Base-by-base conservation (phyloP, 257 asterid genomes). In the Sherardia arvensis region DNA sequence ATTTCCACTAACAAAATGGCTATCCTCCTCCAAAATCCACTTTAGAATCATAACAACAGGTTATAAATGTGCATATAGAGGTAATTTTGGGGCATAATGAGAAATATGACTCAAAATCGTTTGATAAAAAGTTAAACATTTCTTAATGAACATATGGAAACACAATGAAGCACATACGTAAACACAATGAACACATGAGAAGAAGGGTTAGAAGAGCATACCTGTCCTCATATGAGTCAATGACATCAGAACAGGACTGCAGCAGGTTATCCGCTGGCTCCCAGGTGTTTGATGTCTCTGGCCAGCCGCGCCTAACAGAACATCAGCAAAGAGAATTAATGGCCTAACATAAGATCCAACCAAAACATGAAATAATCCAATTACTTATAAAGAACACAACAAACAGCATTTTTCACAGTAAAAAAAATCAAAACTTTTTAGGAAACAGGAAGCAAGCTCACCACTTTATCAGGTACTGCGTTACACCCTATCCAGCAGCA, bases 211-310 rank as follows among this genome's bases (percentile, higher is more conserved):
- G 20, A 43, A 53, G 57, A 57, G 65, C 34, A 60, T 33, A 92
- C 98, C 98, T 89, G 61, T 86, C 93, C 73, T 92, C 97, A 69
- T 80, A 92, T 33, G 86, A 79, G 56, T 88, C 97, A 43, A 92
- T 78, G 51, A 88, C 55, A 82, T 92, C 97, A 0, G 83, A 76
- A 72, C 85, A 77, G 56, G 84, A 85, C 76, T n/a, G n/a, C n/a
- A 70, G 21, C 72, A 92, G 76, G 77, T 92, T 92, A 48, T 76
- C 84, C 65, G 82, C 59, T 14, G 98, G 98, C 81, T 92, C 97
- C 98, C 98, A 92, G 8, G 98, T 92, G 65, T 92, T 92, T 3
- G 76, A 91, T 0, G 86, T 82, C 81, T 92, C 98, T 4, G 97
- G 81, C 98, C 98, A 92, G 65, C 93, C 98, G 61, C 95, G 91